Base-by-base conservation (phyloP, 106 monocot genomes). In the Phalaenopsis aphrodite region DNA sequence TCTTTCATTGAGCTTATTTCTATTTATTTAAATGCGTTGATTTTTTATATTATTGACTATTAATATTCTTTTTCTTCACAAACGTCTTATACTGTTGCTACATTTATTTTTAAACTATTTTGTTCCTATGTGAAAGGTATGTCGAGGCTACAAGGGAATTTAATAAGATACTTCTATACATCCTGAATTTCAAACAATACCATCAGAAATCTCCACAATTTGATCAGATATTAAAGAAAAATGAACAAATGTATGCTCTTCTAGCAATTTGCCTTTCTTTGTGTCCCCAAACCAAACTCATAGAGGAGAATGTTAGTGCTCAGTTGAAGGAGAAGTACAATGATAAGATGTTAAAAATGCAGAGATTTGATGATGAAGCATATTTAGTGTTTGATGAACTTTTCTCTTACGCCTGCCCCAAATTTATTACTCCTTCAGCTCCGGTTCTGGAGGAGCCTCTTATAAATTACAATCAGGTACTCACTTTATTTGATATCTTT, bases 161-260 rank as follows among this genome's bases (percentile, higher is more conserved):
- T 85, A 98, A 98, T 75, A 98, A 98, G 84, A 89, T 98, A 3
- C 87, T 98, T 2, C 82, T 94, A 3, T 92, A 94, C 84, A 98
- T 94, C 75, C 75, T 98, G 81, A 98, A 94, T 83, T 90, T 85
- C 79, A 98, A 98, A 78, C 97, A 98, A 56, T 94, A 85, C 84
- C 94, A 94, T 81, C 92, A 94, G 85, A 98, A 94, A 65, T 94
- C 94, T 75, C 92, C 97, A 49, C 97, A 98, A 67, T 98, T 89
- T 85, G 97, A 98, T 83, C 97, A 98, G 67, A 92, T 98, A 68
- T 79, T 98, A 21, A 98, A 98, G 85, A 98, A 98, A 84, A 98
- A 98, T 85, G 97, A 98, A 72, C 97, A 98, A 86, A 98, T 98
- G 97, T 98, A 98, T 87, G 97, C 97, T 0, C 75, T 98, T 38